Conservation (phyloP, 371 early-diverging fungal species). For the Catenaria anguillulae region DNA sequence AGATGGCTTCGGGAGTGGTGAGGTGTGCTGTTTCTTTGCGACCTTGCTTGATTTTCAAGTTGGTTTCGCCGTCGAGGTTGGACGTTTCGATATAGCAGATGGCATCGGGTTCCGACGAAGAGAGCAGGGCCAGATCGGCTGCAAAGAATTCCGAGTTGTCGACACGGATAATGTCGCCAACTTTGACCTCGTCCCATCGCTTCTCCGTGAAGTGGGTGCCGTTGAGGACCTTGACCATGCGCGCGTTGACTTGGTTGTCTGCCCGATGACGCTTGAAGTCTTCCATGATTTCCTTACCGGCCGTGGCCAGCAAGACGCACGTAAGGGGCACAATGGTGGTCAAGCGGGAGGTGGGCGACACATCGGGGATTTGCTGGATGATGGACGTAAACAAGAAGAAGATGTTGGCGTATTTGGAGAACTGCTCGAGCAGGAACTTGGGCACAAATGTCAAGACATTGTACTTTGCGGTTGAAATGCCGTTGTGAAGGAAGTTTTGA, state of each 20-base stretch:
- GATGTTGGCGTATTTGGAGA: slow-evolving; percentile 85
- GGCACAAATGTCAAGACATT: slow-evolving; percentile 75
- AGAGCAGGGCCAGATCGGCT: slow-evolving; percentile 74
- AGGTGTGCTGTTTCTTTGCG: slow-evolving; percentile 49
- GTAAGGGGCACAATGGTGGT: slow-evolving; percentile 85
- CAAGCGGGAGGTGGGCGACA: slow-evolving; percentile 61
- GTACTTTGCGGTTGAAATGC: slow-evolving; percentile 81
- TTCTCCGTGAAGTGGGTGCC: slow-evolving; percentile 45
- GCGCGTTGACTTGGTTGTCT: slow-evolving; percentile 59
- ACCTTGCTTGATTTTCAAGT: slow-evolving; percentile 82
- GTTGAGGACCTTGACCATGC: slow-evolving; percentile 45
- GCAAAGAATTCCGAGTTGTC: slow-evolving; percentile 78
- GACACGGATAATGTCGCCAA: slow-evolving; percentile 82
- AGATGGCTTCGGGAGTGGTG: slow-evolving; percentile 42
- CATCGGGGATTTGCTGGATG: slow-evolving; percentile 76
- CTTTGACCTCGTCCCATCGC: slow-evolving; percentile 60
- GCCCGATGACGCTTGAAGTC: slow-evolving; percentile 79
- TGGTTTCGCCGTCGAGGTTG: slow-evolving; percentile 92
- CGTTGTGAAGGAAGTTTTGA: slow-evolving; percentile 36
- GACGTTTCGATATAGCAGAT: slow-evolving; percentile 90
- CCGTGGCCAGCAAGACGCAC: slow-evolving; percentile 82
- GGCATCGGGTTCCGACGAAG: slow-evolving; percentile 72
- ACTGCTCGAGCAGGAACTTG: slow-evolving; percentile 83
- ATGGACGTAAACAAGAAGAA: slow-evolving; percentile 84
- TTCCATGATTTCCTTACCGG: slow-evolving; percentile 90